phyloP scores from a whole-genome alignment of 179 eudicot genomes.

The Carnegiea gigantea region DNA sequence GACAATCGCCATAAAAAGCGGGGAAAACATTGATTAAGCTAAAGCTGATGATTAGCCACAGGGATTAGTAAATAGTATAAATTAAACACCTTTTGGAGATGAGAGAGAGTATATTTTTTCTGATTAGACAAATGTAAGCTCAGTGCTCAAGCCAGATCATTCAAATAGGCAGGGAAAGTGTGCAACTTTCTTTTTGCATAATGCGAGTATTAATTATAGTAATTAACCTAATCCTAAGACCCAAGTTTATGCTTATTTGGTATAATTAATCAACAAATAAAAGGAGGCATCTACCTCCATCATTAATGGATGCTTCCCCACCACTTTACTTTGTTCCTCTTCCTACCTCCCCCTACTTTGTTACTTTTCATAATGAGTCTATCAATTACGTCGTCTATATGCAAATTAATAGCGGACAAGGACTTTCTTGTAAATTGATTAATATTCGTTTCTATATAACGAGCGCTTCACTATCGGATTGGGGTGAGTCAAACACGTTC shows the following conservation, averaged over 20 bases:
- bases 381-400: not conserved
- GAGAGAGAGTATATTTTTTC: not conserved
- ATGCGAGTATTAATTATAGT: not conserved
- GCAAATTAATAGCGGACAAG: too few species aligned
- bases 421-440: too few species aligned
- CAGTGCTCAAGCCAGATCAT: not conserved
- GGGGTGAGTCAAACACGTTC: too few species aligned
- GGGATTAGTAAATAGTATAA: not conserved
- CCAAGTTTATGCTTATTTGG: not conserved
- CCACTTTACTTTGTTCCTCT: not conserved
- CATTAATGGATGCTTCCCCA: not conserved
- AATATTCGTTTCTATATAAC: too few species aligned
- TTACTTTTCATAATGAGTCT: not conserved
- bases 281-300: not conserved
- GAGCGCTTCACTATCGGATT: too few species aligned
- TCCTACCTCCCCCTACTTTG: slow-evolving; percentile 1
- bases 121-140: too few species aligned
- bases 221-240: not conserved
- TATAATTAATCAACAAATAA: not conserved
- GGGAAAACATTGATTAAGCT: too few species aligned
- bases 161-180: not conserved
- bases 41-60: too few species aligned
- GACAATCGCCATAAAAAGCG: too few species aligned
- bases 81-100: not conserved
- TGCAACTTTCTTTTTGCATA: not conserved